Evolutionary conservation across 768 basidiomycete species (phyloP), one percentile per base, ranked within the genome.

Genomic region (Boletus reticuloceps): DNA sequence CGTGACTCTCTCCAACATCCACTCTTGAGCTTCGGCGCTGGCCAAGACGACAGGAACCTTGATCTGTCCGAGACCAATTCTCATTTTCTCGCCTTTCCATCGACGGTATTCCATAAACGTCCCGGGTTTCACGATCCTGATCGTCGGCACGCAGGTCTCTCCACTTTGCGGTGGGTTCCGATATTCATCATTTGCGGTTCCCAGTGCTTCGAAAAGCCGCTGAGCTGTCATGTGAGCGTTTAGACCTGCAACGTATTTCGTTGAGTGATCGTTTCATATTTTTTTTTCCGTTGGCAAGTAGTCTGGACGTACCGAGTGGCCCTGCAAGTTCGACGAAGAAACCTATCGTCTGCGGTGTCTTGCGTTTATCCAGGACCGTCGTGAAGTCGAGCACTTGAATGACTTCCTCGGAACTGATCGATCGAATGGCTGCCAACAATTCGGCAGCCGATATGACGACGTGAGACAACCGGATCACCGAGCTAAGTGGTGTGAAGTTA

Each of bases 21-120:
- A 59, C 11, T 57, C 56, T 6, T 34, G 42, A 17, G 47, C 32
- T 17, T 47, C 43, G 5, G 13, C 31, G 5, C 52, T 37, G 1
- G n/a, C 31, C 38, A 64, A 17, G 22, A 65, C 57, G 13, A 53
- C 53, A 2, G 59, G 59, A 6, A 58, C 55, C 44, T 63, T 65
- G 32, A 60, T 31, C 53, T 63, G 64, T 5, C 53, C 53, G 2
- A 57, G 19, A 22, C 57, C 52, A 19, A 50, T 43, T 17, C 47
- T 48, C 45, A 55, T 44, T 10, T 19, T 36, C 38, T 65, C 53
- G 13, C 45, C 53, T 38, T 20, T 55, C 54, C 52, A 53, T 46
- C 19, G 27, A 38, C 58, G 48, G 20, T 53, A 61, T 27, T 57
- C 53, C 45, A 37, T 34, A 36, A 55, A 61, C 12, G 55, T 57